Evolutionary conservation across 768 basidiomycete species (phyloP).

Genomic region (Leccinellum albellum): DNA sequence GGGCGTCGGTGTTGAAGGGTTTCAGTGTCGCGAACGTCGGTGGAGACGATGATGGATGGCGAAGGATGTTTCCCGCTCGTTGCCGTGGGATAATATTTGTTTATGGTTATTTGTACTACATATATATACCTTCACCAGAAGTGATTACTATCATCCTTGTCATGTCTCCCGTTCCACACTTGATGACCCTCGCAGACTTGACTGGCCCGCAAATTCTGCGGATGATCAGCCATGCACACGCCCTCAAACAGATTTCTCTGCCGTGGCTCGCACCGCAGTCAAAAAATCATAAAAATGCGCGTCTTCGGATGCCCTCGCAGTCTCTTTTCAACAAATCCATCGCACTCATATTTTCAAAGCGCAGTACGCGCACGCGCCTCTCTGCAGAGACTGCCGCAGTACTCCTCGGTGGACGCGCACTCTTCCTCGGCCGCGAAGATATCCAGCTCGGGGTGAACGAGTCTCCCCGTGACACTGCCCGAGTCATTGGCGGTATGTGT

Average conservation of each 20-base stretch:
- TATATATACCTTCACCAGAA: too few relatives aligned
- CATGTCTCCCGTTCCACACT: slow-evolving; percentile 53
- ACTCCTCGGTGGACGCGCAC: slow-evolving; percentile 80
- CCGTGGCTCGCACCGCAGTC: slow-evolving; percentile 64
- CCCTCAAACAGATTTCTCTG: slow-evolving; percentile 57
- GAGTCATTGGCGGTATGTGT: slow-evolving; percentile 91
- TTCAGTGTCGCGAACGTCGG: slow-evolving; percentile 11
- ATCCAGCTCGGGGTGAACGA: slow-evolving; percentile 98
- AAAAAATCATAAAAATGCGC: slow-evolving; percentile 27
- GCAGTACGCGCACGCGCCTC: slow-evolving; percentile 88
- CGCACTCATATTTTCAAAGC: slow-evolving; percentile 88
- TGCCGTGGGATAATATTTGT: neutral
- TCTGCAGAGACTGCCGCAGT: slow-evolving; percentile 79
- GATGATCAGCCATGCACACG: slow-evolving; percentile 59
- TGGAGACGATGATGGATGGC: slow-evolving; percentile 3
- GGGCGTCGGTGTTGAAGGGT: neutral
- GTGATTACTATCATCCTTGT: too few relatives aligned
- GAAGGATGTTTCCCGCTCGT: neutral
- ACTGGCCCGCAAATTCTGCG: slow-evolving; percentile 67
- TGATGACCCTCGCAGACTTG: slow-evolving; percentile 89
- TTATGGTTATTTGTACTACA: neutral
- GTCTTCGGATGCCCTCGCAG: slow-evolving; percentile 62
- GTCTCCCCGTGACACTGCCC: slow-evolving; percentile 73
- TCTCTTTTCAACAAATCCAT: slow-evolving; percentile 80
- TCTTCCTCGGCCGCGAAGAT: slow-evolving; percentile 87